Evolutionary conservation across 106 monocot genomes (phyloP).

Genomic region (Dioscorea zingiberensis): DNA sequence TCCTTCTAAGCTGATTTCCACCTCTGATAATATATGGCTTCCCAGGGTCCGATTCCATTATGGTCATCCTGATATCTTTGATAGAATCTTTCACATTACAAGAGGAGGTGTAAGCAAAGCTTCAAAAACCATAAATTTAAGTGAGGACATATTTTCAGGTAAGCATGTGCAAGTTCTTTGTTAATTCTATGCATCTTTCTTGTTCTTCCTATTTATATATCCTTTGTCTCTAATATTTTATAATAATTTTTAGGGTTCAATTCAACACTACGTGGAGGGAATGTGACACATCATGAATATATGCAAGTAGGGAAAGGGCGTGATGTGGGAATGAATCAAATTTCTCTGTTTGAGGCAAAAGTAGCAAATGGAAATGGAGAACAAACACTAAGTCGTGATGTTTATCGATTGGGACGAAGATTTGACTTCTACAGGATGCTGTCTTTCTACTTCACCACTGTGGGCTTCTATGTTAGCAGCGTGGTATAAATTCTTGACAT

Average conservation of each 20-base stretch:
- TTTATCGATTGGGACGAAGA: constrained; percentile 81
- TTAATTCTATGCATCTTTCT: background rate
- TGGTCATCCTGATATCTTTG: constrained; percentile 97
- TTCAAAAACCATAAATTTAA: constrained; percentile 83
- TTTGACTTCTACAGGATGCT: constrained; percentile 96
- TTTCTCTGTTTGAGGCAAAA: constrained; percentile 95
- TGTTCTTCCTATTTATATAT: background rate
- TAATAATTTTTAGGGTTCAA: constrained; percentile 54
- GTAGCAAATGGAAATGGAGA: constrained; percentile 98
- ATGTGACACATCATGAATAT: constrained; percentile 93
- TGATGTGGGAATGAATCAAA: constrained; percentile 98
- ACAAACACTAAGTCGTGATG: constrained; percentile 89
- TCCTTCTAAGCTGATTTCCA: too few species aligned
- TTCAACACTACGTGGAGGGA: constrained; percentile 81
- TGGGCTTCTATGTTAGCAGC: constrained; percentile 95
- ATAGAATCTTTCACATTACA: constrained; percentile 91
- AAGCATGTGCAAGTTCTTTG: background rate
- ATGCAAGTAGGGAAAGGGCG: constrained; percentile 98
- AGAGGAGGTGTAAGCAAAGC: constrained; percentile 97
- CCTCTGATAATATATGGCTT: too few species aligned
- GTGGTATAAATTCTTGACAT: constrained; percentile 50
- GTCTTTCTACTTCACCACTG: constrained; percentile 94
- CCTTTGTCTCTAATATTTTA: background rate
- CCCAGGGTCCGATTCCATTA: constrained; percentile 94
- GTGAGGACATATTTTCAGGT: constrained; percentile 96